Percentiles rank a stretch among this genome's conserved stretches.
Conservation (phyloP, 495 filamentous ascomycete genomes). For the Penicillium taxi region DNA sequence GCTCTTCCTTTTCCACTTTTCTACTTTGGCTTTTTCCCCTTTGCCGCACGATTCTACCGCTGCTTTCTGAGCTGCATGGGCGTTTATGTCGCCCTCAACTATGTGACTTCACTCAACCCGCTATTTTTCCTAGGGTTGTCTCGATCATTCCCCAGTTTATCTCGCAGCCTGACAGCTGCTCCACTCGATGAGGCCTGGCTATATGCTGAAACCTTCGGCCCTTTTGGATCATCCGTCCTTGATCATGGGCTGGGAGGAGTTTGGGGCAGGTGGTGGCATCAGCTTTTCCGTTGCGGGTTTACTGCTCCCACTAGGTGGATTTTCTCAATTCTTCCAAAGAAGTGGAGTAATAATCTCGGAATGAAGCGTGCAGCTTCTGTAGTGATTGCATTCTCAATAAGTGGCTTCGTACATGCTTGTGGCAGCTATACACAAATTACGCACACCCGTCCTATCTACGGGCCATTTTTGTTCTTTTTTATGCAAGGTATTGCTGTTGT, state of each 20-base stretch:
- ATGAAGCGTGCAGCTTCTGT: conserved; percentile 24
- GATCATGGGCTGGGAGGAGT: conserved; percentile 63
- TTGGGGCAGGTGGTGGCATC: conserved; percentile 87
- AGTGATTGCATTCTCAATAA: conserved; percentile 48
- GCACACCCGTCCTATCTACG: conserved; percentile 31
- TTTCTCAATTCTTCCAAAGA: conserved; percentile 28
- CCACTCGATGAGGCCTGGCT: conserved; percentile 53
- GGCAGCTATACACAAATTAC: conserved; percentile 49
- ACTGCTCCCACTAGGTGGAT: conserved; percentile 47
- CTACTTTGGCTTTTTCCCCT: conserved; percentile 29
- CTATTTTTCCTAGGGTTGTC: conserved; percentile 51
- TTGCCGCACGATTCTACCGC: conserved; percentile 41
- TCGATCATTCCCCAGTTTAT: conserved; percentile 32
- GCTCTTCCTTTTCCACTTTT: conserved; percentile 37
- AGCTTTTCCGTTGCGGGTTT: conserved; percentile 72
- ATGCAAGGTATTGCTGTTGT: conserved; percentile 48
- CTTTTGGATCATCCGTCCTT: conserved; percentile 43
- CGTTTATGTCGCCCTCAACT: conserved; percentile 47
- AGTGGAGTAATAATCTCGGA: conserved; percentile 4
- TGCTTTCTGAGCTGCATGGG: conserved; percentile 39
- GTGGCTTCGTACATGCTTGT: conserved; percentile 51
- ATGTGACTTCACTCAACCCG: conserved; percentile 47
- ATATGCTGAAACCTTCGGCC: conserved; percentile 58
- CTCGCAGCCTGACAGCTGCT: conserved; percentile 30
- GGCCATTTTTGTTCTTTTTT: conserved; percentile 50